Percentiles rank a stretch among this genome's conserved stretches.
These are phyloP conservation scores for Lasiosphaeria hispida DNA, from an alignment of 495 filamentous ascomycete genomes.

Conservation along the genomic window DNA sequence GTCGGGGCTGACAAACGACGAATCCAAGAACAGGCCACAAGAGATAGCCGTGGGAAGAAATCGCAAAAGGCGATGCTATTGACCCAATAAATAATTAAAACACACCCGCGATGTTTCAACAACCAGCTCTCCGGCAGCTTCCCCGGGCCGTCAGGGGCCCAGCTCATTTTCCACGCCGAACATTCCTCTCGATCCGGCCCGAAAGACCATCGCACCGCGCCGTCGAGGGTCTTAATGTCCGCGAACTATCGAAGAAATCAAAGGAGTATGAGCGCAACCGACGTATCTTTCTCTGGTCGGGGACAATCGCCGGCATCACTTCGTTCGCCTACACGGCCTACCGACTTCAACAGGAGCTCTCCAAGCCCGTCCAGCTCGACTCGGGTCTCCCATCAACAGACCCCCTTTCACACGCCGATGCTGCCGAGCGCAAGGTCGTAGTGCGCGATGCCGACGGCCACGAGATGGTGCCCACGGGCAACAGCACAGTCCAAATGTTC, in stretches of 20 bases:
- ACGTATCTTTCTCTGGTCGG: constrained; percentile 46
- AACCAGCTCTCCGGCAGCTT: constrained; percentile 22
- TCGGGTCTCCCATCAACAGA: constrained; percentile 43
- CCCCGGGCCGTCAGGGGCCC: constrained; percentile 13
- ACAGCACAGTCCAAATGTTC: constrained; percentile 76
- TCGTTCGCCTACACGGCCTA: constrained; percentile 48
- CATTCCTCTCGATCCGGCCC: constrained; percentile 31
- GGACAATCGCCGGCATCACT: constrained; percentile 46
- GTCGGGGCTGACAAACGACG: no score
- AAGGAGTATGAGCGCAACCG: constrained; percentile 46
- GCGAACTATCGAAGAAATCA: constrained; percentile 38
- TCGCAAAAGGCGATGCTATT: no score
- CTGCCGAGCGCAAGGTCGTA: constrained; percentile 53
- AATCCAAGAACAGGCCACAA: no score
- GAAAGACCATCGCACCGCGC: constrained; percentile 23
- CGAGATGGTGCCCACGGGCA: constrained; percentile 77
- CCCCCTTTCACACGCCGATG: constrained; percentile 40
- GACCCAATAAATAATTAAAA: neutral
- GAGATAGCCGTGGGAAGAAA: no score
- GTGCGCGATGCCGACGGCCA: constrained; percentile 54
- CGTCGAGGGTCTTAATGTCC: constrained; percentile 46
- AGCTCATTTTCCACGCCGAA: constrained; percentile 28
- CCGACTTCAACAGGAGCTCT: constrained; percentile 36
- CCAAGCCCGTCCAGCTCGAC: constrained; percentile 42
- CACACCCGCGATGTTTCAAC: constrained; percentile 27